These are phyloP conservation scores for Bonnemaisonia californica DNA, from an alignment of 31 red algal species.

Conservation along the genomic window DNA sequence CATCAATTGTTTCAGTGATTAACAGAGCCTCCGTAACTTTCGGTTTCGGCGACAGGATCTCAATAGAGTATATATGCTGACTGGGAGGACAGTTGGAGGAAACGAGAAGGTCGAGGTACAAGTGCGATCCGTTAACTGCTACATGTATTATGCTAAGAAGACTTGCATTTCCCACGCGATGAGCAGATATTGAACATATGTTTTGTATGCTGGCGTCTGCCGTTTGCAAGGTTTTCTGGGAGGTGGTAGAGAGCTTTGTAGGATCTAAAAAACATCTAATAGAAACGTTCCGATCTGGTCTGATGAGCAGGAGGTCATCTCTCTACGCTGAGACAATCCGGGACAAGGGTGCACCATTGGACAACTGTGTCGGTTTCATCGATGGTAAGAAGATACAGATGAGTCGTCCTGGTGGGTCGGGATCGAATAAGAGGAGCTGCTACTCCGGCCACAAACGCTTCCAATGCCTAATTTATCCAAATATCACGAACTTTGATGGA, in stretches of 20 bases:
- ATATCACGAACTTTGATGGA: too few species aligned
- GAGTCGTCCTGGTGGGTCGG: too few species aligned
- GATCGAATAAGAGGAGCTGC: too few species aligned
- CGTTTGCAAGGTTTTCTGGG: conserved; percentile 33
- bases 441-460: too few species aligned
- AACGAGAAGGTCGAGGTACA: conserved; percentile 26
- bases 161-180: conserved; percentile 4
- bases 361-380: too few species aligned
- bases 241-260: conserved; percentile 9
- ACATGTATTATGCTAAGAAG: conserved; percentile 5
- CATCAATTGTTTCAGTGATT: neutral
- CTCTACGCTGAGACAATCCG: conserved; percentile 9
- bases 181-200: conserved; percentile 20
- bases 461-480: too few species aligned
- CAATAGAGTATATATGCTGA: neutral
- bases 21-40: conserved; percentile 2
- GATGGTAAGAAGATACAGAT: too few species aligned
- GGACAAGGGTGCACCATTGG: conserved; percentile 10
- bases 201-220: conserved; percentile 19
- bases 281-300: neutral
- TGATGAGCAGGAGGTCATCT: neutral
- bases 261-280: neutral
- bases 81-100: neutral
- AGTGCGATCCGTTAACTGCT: neutral
- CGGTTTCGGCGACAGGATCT: neutral